Evolutionary conservation across 1,139 yeast genomes (phyloP).

Genomic region (Lodderomyces jiufengensis): DNA sequence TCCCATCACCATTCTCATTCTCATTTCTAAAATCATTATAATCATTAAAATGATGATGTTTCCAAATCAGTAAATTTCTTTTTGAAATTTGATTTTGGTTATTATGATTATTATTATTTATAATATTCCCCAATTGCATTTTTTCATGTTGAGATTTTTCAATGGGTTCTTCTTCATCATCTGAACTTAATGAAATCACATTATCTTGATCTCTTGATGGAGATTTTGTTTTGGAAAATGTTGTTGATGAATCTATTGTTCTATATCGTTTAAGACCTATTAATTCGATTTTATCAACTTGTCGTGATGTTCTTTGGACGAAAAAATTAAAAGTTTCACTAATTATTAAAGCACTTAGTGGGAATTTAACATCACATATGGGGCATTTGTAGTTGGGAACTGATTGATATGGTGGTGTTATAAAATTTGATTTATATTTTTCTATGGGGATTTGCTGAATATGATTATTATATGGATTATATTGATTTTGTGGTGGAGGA

Average conservation of each 20-base stretch:
- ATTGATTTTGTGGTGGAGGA: not conserved
- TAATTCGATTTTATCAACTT: conserved; percentile 35
- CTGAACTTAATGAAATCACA: conserved; percentile 29
- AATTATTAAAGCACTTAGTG: conserved; percentile 33
- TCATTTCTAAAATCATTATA: not conserved
- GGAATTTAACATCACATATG: conserved; percentile 35
- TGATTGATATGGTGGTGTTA: conserved; percentile 11
- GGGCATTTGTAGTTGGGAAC: conserved; percentile 35
- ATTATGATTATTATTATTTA: not conserved
- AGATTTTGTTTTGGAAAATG: not conserved
- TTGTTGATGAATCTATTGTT: conserved; percentile 29
- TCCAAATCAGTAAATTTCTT: not conserved
- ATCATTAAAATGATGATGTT: not conserved
- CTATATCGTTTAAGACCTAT: conserved; percentile 34
- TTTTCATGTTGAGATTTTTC: conserved; percentile 3
- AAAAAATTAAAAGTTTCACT: conserved; percentile 43
- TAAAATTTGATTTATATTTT: conserved; percentile 10
- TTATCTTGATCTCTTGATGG: conserved; percentile 13
- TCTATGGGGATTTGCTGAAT: conserved; percentile 5
- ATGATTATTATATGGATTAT: conserved; percentile 1
- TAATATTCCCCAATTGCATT: not conserved
- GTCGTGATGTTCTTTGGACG: conserved; percentile 36
- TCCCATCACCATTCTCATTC: conserved; percentile 6
- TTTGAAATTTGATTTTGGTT: not conserved
- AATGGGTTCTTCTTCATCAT: conserved; percentile 25